These are phyloP conservation scores for Pleurotus tuber-regium DNA, from an alignment of 768 basidiomycete species.

Conservation along the genomic window DNA sequence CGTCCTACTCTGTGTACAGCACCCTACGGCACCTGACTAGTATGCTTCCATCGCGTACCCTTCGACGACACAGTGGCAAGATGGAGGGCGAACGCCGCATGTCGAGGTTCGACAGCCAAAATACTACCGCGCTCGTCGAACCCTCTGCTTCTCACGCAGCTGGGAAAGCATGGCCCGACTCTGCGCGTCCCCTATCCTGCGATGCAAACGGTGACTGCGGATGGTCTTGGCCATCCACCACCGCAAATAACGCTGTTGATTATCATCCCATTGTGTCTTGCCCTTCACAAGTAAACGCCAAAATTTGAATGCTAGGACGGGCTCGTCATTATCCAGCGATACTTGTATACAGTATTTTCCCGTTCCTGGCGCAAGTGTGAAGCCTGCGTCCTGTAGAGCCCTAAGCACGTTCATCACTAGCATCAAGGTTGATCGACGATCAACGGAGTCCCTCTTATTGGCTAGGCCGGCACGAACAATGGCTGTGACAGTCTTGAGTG, in stretches of 20 bases:
- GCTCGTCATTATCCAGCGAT: slow-evolving; percentile 47
- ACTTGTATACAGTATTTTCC: slow-evolving; percentile 50
- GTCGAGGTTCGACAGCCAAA: slow-evolving; percentile 3
- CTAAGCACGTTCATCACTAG: slow-evolving; percentile 41
- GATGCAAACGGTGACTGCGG: slow-evolving; percentile 14
- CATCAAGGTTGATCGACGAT: slow-evolving; percentile 32
- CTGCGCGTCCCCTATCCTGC: slow-evolving; percentile 15
- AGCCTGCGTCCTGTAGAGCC: slow-evolving; percentile 29
- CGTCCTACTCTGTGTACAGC: slow-evolving; percentile 6
- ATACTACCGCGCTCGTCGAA: slow-evolving; percentile 9
- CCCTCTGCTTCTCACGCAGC: slow-evolving; percentile 21
- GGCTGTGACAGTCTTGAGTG: slow-evolving; percentile 46
- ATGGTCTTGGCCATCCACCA: slow-evolving; percentile 35
- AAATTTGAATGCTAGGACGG: slow-evolving; percentile 55
- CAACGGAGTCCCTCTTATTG: slow-evolving; percentile 19
- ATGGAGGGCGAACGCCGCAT: slow-evolving; percentile 2
- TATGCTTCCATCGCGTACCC: slow-evolving; percentile 10
- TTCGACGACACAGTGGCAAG: not conserved
- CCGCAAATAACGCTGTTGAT: slow-evolving; percentile 42
- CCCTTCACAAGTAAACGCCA: slow-evolving; percentile 49
- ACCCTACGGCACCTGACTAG: slow-evolving; percentile 7
- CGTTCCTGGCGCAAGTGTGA: slow-evolving; percentile 41
- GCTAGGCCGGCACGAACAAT: slow-evolving; percentile 43
- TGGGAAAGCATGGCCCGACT: slow-evolving; percentile 28
- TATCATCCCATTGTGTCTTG: slow-evolving; percentile 47